Evolutionary conservation across 495 filamentous ascomycete species (phyloP).

Genomic region (Halenospora varia): DNA sequence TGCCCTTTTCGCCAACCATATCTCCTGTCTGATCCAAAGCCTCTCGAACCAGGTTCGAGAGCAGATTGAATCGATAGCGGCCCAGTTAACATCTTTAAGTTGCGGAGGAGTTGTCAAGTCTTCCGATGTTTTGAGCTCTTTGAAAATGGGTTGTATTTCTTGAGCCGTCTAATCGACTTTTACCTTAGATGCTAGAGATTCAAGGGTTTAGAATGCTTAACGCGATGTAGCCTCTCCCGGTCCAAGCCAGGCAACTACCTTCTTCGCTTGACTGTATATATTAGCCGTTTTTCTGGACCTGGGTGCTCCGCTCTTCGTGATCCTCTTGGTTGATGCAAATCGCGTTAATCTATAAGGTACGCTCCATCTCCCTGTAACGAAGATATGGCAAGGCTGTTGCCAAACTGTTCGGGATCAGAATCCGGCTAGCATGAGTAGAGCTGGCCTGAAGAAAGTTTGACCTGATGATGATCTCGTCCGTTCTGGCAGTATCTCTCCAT

Average conservation of each 20-base stretch:
- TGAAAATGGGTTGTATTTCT: not conserved
- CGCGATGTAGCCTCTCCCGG: not conserved
- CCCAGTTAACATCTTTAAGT: not conserved
- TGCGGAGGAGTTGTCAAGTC: not conserved
- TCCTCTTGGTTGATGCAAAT: conserved; percentile 35
- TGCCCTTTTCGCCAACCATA: not conserved
- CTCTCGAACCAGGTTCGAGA: not conserved
- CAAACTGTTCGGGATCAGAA: conserved; percentile 25
- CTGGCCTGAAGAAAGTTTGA: not conserved
- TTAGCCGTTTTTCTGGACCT: conserved; percentile 30
- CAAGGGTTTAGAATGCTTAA: not conserved
- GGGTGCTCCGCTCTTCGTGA: conserved; percentile 25
- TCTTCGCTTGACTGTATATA: conserved; percentile 25
- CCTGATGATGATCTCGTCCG: conserved; percentile 5
- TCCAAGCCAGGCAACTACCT: conserved; percentile 29
- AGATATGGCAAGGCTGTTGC: conserved; percentile 23
- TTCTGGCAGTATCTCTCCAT: conserved; percentile 11
- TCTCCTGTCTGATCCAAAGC: not conserved
- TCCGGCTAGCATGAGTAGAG: not conserved
- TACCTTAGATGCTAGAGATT: not conserved
- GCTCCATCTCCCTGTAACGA: conserved; percentile 15
- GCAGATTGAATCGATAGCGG: not conserved
- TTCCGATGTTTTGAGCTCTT: not conserved
- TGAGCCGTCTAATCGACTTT: not conserved
- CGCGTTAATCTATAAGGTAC: conserved; percentile 31